Evolutionary conservation across 202 grass and related monocot species (phyloP), one percentile per base, ranked within the genome.

Genomic region (Hordeum pubiflorum): DNA sequence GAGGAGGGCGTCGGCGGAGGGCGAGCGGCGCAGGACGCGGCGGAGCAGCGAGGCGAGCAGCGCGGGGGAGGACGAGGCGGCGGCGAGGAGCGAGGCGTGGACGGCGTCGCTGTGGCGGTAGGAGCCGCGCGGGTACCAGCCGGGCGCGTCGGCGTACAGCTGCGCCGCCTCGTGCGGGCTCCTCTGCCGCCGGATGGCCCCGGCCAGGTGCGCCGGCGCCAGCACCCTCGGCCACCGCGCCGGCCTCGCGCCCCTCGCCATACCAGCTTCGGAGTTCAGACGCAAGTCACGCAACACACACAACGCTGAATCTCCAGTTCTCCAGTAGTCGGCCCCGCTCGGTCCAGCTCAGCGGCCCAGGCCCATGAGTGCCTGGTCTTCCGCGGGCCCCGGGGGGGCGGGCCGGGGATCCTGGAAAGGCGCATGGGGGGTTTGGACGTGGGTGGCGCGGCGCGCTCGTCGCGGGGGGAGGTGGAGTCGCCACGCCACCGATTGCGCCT

Each of bases 201-300:
- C 81, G 21, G 82, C 92, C 32, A 97, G 86, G 79, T 89, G 80
- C 10, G 84, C 64, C 31, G 94, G 92, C 1, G 88, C 87, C 18
- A 97, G 86, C 72, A 97, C 88, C 15, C 92, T 90, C 75, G 92
- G 92, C 94, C 91, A 97, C 75, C 88, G 88, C 41, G 93, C 76
- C 7, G 82, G 70, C 36, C 68, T 68, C 71, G 63, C 86, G 36
- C 69, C 78, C 82, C 24, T 22, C 20, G 55, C 55, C n/a, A 58
- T n/a, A 48, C 43, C 43, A 14, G 44, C 44, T 0, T 48, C 44
- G 6, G 4, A 48, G 44, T 46, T 29, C 2, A 29, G 29, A 29
- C 29, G 29, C 29, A 29, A 29, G n/a, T n/a, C n/a, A n/a, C n/a
- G n/a, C n/a, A n/a, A n/a, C n/a, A n/a, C n/a, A n/a, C 29, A 29